These are phyloP conservation scores for Leccinellum rugosiceps DNA, from an alignment of 768 basidiomycete genomes.

Conservation along the genomic window DNA sequence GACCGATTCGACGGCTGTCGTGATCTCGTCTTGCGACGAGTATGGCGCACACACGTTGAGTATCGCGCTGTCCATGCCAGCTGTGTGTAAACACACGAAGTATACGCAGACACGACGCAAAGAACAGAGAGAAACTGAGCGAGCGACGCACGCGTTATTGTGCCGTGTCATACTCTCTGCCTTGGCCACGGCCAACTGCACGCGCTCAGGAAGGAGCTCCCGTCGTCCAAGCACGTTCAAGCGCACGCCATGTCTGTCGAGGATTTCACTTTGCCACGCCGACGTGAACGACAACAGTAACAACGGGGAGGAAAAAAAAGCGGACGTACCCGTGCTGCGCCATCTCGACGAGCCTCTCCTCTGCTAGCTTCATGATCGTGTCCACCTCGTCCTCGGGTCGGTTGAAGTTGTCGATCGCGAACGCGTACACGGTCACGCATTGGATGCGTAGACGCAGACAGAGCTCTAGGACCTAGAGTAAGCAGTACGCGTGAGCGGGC, in stretches of 20 bases:
- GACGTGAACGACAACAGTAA: background rate
- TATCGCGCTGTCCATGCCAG: constrained; percentile 60
- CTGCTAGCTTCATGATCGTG: constrained; percentile 70
- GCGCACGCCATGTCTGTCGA: constrained; percentile 80
- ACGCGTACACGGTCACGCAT: constrained; percentile 95
- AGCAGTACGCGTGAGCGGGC: background rate
- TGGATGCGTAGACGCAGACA: constrained; percentile 76
- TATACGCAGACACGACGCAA: background rate
- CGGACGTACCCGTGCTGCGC: constrained; percentile 71
- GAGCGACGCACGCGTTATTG: constrained; percentile 56
- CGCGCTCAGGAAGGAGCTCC: constrained; percentile 72
- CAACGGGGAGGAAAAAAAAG: background rate
- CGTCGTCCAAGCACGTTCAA: constrained; percentile 78
- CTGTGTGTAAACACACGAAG: background rate
- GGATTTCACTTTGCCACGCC: constrained; percentile 57
- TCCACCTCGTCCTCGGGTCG: constrained; percentile 83
- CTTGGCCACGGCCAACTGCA: constrained; percentile 62
- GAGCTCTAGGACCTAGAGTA: constrained; percentile 74
- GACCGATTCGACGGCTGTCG: constrained; percentile 56
- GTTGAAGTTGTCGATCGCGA: constrained; percentile 96
- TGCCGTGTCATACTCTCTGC: constrained; percentile 77
- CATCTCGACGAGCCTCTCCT: constrained; percentile 57
- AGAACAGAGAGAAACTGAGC: background rate
- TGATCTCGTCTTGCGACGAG: constrained; percentile 87
- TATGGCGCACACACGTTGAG: constrained; percentile 94